Conservation (phyloP, 2,329 filamentous ascomycete species). For the Pyricularia sp. region DNA sequence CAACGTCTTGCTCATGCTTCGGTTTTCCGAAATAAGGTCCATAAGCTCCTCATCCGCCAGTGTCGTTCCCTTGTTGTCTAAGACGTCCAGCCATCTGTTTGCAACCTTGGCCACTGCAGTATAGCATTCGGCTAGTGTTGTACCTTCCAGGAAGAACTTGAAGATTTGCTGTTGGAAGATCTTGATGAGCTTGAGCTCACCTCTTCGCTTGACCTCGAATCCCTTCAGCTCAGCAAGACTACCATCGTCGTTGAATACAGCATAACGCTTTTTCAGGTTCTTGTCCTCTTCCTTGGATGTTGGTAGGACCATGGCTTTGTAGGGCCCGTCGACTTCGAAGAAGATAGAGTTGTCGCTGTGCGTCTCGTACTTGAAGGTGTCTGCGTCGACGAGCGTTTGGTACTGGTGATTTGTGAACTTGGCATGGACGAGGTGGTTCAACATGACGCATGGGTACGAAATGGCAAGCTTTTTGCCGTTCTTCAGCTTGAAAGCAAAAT, state of each 20-base stretch:
- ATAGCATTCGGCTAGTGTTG: conserved; percentile 82
- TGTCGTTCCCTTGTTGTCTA: conserved; percentile 80
- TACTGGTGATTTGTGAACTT: conserved; percentile 98
- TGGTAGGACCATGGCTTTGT: conserved; percentile 93
- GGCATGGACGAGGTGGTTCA: conserved; percentile 93
- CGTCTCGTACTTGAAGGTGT: conserved; percentile 84
- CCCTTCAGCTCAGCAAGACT: conserved; percentile 92
- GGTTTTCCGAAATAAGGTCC: conserved; percentile 99
- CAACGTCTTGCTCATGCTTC: conserved; percentile 93
- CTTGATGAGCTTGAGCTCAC: conserved; percentile 98
- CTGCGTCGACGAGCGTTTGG: conserved; percentile 73
- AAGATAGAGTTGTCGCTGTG: conserved; percentile 99
- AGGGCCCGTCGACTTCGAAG: conserved; percentile 97
- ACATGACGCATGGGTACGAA: conserved; percentile 97
- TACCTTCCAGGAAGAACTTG: conserved; percentile 95
- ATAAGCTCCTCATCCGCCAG: conserved; percentile 95
- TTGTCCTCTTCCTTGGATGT: conserved; percentile 99
- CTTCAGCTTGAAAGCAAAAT: conserved; percentile 88
- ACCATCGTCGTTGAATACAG: conserved; percentile 97
- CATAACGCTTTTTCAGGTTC: conserved; percentile 98
- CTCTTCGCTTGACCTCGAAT: conserved; percentile 94
- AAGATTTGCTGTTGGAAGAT: conserved; percentile 99
- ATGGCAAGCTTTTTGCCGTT: conserved; percentile 95
- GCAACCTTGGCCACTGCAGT: conserved; percentile 86
- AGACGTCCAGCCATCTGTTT: conserved; percentile 92